A percentile compares a stretch with the other conserved stretches of the same genome.
Evolutionary conservation across 495 filamentous ascomycete genomes (phyloP).

Genomic region (Hypomontagnella submonticulosa): DNA sequence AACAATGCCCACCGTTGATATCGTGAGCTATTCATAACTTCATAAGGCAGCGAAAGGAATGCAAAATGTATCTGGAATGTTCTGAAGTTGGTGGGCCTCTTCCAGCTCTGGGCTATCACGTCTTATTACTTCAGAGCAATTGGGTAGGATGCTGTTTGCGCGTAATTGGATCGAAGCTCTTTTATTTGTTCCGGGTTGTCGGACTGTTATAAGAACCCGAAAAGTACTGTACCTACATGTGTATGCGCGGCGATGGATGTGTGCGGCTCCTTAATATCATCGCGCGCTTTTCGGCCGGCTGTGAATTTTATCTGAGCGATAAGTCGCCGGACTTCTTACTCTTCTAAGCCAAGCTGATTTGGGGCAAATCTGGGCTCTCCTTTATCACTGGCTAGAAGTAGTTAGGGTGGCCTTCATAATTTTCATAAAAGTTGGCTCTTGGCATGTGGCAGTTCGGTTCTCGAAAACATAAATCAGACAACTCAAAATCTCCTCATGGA

Average conservation of each 20-base stretch:
- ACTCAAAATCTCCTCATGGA: too few relatives aligned
- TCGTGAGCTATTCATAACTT: too few relatives aligned
- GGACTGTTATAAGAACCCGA: conserved; percentile 37
- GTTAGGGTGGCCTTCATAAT: not conserved
- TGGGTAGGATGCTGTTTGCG: not conserved
- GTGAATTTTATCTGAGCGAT: not conserved
- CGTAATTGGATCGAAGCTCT: too few relatives aligned
- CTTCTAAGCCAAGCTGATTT: not conserved
- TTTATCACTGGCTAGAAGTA: not conserved
- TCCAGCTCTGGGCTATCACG: too few relatives aligned
- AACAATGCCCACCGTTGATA: not conserved
- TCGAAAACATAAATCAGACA: not conserved
- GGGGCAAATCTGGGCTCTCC: not conserved
- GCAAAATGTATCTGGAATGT: too few relatives aligned
- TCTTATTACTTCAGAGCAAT: too few relatives aligned
- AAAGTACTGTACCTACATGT: not conserved
- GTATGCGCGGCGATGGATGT: not conserved
- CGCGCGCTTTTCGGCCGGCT: too few relatives aligned
- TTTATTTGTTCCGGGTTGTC: conserved; percentile 26
- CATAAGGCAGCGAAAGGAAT: too few relatives aligned
- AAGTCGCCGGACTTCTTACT: conserved; percentile 18
- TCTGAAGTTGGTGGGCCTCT: too few relatives aligned
- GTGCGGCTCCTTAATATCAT: conserved; percentile 12
- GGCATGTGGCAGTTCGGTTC: not conserved
- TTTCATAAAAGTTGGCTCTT: conserved; percentile 4